phyloP scores from a whole-genome alignment of 345 rosid species.

The Erucastrum elatum region DNA sequence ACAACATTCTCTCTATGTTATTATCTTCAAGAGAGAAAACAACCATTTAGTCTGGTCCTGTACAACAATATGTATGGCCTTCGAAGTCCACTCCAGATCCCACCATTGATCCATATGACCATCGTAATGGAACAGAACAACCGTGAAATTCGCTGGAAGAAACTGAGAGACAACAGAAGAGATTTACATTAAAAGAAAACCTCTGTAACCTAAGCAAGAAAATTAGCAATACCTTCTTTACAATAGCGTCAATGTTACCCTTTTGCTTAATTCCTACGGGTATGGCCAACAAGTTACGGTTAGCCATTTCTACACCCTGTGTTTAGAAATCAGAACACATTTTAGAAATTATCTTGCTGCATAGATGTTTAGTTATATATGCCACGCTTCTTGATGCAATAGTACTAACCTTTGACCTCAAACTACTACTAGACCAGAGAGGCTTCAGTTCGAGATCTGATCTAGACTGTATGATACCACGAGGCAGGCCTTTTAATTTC shows the following conservation, averaged over 20 bases:
- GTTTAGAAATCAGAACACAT: not conserved
- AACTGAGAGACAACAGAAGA: conserved; percentile 74
- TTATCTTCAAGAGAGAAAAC: conserved; percentile 6
- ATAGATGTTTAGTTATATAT: not conserved
- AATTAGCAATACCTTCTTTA: conserved; percentile 64
- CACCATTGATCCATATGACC: conserved; percentile 81
- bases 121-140: conserved; percentile 93
- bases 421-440: conserved; percentile 74
- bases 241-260: conserved; percentile 64
- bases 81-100: conserved; percentile 77
- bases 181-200: conserved; percentile 37
- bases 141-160: conserved; percentile 80
- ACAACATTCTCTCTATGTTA: not conserved
- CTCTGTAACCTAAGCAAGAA: not conserved
- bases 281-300: conserved; percentile 72
- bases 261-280: conserved; percentile 93
- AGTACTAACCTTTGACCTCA: conserved; percentile 69
- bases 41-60: conserved; percentile 97
- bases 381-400: conserved; percentile 1
- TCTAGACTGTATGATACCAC: conserved; percentile 61
- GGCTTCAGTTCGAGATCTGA: conserved; percentile 89
- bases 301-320: conserved; percentile 48
- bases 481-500: conserved; percentile 61
- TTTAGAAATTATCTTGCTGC: conserved; percentile 5
- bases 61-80: conserved; percentile 86